phyloP scores from a whole-genome alignment of 257 asterid species.

The Avicennia marina region DNA sequence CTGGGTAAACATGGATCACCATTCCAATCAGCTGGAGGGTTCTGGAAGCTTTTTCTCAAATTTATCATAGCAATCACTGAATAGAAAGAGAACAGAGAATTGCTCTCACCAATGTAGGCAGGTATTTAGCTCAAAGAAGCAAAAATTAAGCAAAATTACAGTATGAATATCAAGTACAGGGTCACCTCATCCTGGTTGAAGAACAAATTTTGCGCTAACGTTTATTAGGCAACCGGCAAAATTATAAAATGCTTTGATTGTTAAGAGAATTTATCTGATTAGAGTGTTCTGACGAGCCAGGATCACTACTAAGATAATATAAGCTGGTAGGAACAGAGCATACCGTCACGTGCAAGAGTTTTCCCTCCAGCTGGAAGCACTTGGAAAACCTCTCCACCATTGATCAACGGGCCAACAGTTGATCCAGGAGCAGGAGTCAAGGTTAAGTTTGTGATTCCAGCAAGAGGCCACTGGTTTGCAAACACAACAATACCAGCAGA shows the following conservation, averaged over 20 bases:
- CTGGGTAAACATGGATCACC: conserved; percentile 96
- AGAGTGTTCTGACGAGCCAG: too few relatives aligned
- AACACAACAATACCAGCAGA: conserved; percentile 65
- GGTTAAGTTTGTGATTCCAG: conserved; percentile 67
- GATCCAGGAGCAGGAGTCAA: conserved; percentile 65
- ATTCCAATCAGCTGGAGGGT: conserved; percentile 84
- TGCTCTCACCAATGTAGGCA: too few relatives aligned
- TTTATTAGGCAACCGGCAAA: too few relatives aligned
- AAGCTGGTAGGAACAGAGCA: too few relatives aligned
- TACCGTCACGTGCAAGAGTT: conserved; percentile 87
- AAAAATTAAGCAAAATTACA: too few relatives aligned
- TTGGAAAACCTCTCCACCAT: conserved; percentile 85
- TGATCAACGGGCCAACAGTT: conserved; percentile 66
- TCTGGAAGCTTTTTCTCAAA: conserved; percentile 52
- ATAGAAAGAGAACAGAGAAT: too few relatives aligned
- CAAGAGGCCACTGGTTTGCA: conserved; percentile 73
- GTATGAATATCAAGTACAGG: too few relatives aligned
- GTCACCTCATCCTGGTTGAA: too few relatives aligned
- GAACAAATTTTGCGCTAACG: too few relatives aligned
- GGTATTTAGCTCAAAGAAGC: too few relatives aligned
- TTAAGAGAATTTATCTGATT: not conserved
- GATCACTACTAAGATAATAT: too few relatives aligned
- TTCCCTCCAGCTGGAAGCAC: conserved; percentile 61
- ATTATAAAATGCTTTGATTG: too few relatives aligned
- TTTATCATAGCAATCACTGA: conserved; percentile 71